Evolutionary conservation across 805 yeast genomes (phyloP).

Genomic region (Saccharomycodes ludwigii): DNA sequence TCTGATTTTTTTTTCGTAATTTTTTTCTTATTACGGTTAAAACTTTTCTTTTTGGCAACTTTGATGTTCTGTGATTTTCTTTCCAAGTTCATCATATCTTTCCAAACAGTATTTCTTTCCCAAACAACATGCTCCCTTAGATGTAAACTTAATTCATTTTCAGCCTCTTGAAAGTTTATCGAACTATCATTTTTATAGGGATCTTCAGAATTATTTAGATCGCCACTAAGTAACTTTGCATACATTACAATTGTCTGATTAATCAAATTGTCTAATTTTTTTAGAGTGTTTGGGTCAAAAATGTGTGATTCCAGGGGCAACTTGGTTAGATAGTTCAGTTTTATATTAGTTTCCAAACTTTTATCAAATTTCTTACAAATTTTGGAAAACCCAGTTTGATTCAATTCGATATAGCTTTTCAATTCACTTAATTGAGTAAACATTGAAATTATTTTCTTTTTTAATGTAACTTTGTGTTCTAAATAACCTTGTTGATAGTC

Average conservation of each 20-base stretch:
- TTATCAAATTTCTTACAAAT: conserved; percentile 90
- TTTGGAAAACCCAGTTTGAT: conserved; percentile 80
- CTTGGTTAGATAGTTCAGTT: conserved; percentile 41
- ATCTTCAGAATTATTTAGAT: conserved; percentile 4
- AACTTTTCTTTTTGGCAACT: conserved; percentile 21
- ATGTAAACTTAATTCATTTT: conserved; percentile 36
- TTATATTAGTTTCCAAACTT: conserved; percentile 49
- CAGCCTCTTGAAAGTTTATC: conserved; percentile 28
- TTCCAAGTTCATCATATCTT: conserved; percentile 86
- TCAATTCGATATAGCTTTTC: conserved; percentile 71
- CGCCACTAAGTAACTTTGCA: conserved; percentile 35
- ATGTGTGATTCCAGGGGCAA: conserved; percentile 38
- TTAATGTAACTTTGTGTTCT: conserved; percentile 41
- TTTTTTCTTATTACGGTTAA: no score
- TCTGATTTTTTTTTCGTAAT: no score
- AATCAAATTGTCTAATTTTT: conserved; percentile 38
- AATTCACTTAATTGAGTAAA: conserved; percentile 74
- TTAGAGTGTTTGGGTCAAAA: conserved; percentile 39
- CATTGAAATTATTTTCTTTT: conserved; percentile 49
- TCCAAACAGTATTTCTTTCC: conserved; percentile 97
- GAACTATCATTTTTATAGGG: conserved; percentile 8
- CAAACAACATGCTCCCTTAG: conserved; percentile 89
- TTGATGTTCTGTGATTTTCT: conserved; percentile 72
- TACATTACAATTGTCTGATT: conserved; percentile 41
- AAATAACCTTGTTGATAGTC: background rate